Percentiles rank a stretch among this genome's conserved stretches.
These are phyloP conservation scores for Kwoniella europaea DNA, from an alignment of 768 basidiomycete species.

Conservation along the genomic window DNA sequence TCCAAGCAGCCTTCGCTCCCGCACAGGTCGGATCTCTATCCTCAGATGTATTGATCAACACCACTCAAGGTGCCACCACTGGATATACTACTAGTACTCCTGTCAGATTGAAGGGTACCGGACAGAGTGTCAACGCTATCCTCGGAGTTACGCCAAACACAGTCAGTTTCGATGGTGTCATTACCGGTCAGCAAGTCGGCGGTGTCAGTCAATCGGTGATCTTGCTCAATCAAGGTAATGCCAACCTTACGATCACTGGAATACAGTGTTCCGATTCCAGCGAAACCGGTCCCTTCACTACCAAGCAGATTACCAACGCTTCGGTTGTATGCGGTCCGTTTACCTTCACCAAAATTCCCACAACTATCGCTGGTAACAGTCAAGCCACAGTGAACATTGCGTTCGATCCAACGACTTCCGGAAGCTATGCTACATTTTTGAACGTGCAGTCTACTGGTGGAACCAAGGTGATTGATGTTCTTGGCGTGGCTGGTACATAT, in stretches of 20 bases:
- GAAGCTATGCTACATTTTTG: constrained; percentile 21
- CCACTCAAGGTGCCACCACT: constrained; percentile 9
- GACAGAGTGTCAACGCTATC: constrained; percentile 17
- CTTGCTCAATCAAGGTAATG: constrained; percentile 18
- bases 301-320: not conserved
- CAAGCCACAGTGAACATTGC: constrained; percentile 21
- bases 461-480: constrained; percentile 12
- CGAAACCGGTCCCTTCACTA: constrained; percentile 22
- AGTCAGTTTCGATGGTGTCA: constrained; percentile 24
- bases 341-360: constrained; percentile 19
- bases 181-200: constrained; percentile 21
- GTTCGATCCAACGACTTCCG: constrained; percentile 17
- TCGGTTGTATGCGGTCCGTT: constrained; percentile 15
- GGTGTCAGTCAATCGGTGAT: constrained; percentile 24
- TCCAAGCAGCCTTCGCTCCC: constrained; percentile 26
- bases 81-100: constrained; percentile 18
- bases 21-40: constrained; percentile 18
- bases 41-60: constrained; percentile 21
- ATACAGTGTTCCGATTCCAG: constrained; percentile 11
- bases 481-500: constrained; percentile 19
- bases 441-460: constrained; percentile 20
- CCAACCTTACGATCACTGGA: constrained; percentile 23
- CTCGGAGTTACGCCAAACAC: constrained; percentile 20
- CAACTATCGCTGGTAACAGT: constrained; percentile 10
- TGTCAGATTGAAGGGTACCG: constrained; percentile 15